Conservation (phyloP, 139 green algal genomes). For the Raphidocelis subcapitata region DNA sequence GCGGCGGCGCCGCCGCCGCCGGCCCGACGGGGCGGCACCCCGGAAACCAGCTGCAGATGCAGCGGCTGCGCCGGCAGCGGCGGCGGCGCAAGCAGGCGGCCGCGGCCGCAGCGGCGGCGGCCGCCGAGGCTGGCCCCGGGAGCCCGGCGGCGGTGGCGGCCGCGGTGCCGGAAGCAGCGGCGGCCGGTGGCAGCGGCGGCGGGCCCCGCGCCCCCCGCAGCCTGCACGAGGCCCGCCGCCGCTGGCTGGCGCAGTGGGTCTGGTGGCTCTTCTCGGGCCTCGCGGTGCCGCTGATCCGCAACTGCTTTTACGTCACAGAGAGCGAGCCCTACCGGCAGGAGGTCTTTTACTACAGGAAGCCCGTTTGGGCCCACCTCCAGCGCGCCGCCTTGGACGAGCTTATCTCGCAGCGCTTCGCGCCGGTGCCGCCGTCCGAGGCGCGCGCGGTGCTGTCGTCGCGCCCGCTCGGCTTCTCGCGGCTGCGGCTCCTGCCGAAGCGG, state of each 20-base stretch:
- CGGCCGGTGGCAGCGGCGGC: not conserved
- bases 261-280: conserved; percentile 72
- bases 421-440: conserved; percentile 30
- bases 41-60: not conserved
- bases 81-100: not conserved
- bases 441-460: conserved; percentile 45
- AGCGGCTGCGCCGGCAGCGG: not conserved
- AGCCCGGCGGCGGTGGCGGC: conserved; percentile 11
- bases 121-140: not conserved
- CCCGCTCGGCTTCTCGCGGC: conserved; percentile 61
- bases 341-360: conserved; percentile 88
- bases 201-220: not conserved
- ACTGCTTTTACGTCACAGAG: conserved; percentile 91
- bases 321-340: conserved; percentile 72
- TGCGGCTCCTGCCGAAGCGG: conserved; percentile 84
- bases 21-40: conserved; percentile 11
- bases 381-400: conserved; percentile 41
- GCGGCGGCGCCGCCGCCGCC: not conserved
- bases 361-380: conserved; percentile 71
- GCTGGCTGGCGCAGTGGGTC: conserved; percentile 60
- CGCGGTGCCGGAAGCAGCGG: not conserved
- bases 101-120: not conserved
- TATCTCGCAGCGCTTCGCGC: conserved; percentile 8
- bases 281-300: conserved; percentile 77
- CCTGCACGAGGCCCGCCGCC: conserved; percentile 16